Conservation (phyloP, 768 basidiomycete genomes). For the Botryobasidium botryosum region DNA sequence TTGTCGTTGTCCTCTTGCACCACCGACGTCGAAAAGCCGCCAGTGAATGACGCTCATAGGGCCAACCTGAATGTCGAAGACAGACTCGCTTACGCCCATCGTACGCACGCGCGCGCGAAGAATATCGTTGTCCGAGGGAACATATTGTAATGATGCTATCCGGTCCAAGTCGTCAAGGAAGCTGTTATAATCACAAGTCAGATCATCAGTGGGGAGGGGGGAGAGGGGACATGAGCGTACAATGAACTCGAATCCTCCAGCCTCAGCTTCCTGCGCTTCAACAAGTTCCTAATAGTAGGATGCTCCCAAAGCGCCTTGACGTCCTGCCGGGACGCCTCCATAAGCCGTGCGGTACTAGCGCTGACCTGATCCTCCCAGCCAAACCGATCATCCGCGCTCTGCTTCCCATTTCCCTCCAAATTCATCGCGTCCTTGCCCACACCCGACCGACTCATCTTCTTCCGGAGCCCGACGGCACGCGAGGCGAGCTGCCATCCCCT, state of each 20-base stretch:
- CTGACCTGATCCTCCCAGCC: slow-evolving; percentile 5
- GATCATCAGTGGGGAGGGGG: not conserved
- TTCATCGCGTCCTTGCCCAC: not conserved
- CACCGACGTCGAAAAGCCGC: slow-evolving; percentile 11
- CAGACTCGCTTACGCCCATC: slow-evolving; percentile 11
- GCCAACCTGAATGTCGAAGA: slow-evolving; percentile 11
- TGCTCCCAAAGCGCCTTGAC: slow-evolving; percentile 5
- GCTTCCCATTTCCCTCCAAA: not conserved
- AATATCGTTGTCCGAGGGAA: slow-evolving; percentile 13
- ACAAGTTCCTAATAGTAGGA: slow-evolving; percentile 3
- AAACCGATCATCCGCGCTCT: slow-evolving; percentile 1
- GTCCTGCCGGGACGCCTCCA: slow-evolving; percentile 2
- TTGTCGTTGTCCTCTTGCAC: slow-evolving; percentile 7
- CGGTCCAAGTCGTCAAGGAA: slow-evolving; percentile 11
- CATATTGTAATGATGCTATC: slow-evolving; percentile 7
- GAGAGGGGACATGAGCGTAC: slow-evolving; percentile 5
- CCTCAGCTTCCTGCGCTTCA: slow-evolving; percentile 9
- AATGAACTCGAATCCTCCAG: slow-evolving; percentile 7
- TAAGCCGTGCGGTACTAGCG: slow-evolving; percentile 1
- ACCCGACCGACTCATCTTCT: slow-evolving; percentile 1
- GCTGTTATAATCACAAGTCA: slow-evolving; percentile 1
- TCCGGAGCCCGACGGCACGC: too few species aligned
- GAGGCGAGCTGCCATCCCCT: slow-evolving; percentile 11
- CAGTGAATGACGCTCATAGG: slow-evolving; percentile 4
- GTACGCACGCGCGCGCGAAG: slow-evolving; percentile 12